Percentiles rank a stretch among this genome's conserved stretches.
Evolutionary conservation across 106 monocot genomes (phyloP).

Genomic region (Allium fistulosum): DNA sequence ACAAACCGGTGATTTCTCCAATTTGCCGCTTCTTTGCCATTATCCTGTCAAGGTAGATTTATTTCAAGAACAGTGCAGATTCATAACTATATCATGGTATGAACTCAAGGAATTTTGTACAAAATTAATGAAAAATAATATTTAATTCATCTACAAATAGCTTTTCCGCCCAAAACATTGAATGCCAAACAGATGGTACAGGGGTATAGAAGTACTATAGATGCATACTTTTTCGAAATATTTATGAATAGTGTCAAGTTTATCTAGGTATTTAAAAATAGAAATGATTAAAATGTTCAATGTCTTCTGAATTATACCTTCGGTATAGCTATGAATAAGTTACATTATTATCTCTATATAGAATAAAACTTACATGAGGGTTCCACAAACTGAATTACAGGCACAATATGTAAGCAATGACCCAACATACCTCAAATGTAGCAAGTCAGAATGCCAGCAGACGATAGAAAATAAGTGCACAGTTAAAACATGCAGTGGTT

Average conservation of each 20-base stretch:
- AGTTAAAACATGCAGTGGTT: conserved; percentile 37
- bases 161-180: no score
- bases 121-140: no score
- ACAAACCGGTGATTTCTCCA: conserved; percentile 57
- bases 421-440: conserved; percentile 51
- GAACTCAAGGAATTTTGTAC: no score
- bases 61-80: not conserved
- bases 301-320: no score
- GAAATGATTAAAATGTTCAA: not conserved
- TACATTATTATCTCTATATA: no score
- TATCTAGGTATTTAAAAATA: not conserved
- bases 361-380: no score
- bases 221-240: not conserved
- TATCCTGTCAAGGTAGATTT: conserved; percentile 72
- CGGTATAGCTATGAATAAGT: no score
- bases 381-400: conserved; percentile 13
- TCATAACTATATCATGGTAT: not conserved
- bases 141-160: no score
- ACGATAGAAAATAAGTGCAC: conserved; percentile 12
- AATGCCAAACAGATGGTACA: no score
- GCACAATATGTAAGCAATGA: conserved; percentile 62
- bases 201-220: no score
- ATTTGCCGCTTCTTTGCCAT: conserved; percentile 70
- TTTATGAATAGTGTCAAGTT: not conserved
- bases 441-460: conserved; percentile 25